Evolutionary conservation across 148 eudicot species (phyloP).

Genomic region (Rhododendron simsii): DNA sequence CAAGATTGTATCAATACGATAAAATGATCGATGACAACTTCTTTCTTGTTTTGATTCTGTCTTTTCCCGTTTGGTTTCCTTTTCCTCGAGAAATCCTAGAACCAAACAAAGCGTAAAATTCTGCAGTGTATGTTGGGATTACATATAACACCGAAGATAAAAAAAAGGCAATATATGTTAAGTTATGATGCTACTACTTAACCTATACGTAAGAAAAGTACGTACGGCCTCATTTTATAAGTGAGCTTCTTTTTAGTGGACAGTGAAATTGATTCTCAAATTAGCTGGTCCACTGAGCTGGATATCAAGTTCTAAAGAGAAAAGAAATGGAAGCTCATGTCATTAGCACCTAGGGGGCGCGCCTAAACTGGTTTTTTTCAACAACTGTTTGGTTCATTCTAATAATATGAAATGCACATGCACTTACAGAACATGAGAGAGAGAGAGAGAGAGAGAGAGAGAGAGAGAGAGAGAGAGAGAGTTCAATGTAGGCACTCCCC

Average conservation of each 20-base stretch:
- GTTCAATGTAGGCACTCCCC: neutral
- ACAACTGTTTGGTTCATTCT: neutral
- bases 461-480: too few relatives aligned
- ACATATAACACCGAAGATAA: neutral
- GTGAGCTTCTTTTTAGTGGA: neutral
- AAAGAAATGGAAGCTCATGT: neutral
- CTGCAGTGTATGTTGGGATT: neutral
- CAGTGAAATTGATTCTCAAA: neutral
- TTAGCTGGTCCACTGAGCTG: too few relatives aligned
- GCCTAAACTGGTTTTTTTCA: neutral
- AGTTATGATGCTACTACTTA: neutral
- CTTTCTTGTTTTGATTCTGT: neutral
- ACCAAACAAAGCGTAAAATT: neutral
- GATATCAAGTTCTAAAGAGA: neutral
- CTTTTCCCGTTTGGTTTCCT: neutral
- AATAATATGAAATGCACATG: neutral
- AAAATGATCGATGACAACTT: conserved; percentile 1
- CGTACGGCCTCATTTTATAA: neutral
- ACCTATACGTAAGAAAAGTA: neutral
- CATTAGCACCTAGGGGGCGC: neutral
- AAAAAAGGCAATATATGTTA: neutral
- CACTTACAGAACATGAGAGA: neutral
- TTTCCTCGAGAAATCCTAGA: neutral
- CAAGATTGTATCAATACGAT: conserved; percentile 1
- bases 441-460: too few relatives aligned